phyloP scores from a whole-genome alignment of 2,329 filamentous ascomycete genomes.

The Cercospora janseana region DNA sequence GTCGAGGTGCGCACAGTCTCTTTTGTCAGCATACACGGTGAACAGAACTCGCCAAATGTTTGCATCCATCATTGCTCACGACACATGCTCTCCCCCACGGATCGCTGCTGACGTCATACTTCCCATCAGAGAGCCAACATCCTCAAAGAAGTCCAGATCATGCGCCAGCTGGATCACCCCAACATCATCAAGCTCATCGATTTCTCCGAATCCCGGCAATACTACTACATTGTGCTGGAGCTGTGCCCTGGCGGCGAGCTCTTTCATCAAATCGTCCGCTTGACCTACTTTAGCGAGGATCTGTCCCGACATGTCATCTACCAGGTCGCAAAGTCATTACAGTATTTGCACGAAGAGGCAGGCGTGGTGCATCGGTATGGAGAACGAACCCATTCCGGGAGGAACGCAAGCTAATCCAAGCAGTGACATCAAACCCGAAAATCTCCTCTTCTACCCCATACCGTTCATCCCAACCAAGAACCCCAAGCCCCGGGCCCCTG shows the following conservation, averaged over 20 bases:
- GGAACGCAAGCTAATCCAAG: slow-evolving; percentile 37
- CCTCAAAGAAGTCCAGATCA: slow-evolving; percentile 97
- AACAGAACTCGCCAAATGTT: slow-evolving; percentile 11
- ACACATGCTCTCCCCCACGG: not conserved
- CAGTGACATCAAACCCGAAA: slow-evolving; percentile 98
- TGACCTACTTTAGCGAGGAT: slow-evolving; percentile 98
- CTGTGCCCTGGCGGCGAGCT: slow-evolving; percentile 92
- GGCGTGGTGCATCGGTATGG: slow-evolving; percentile 94
- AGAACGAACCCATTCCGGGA: not conserved
- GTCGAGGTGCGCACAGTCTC: slow-evolving; percentile 77
- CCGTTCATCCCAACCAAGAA: slow-evolving; percentile 76
- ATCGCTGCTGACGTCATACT: slow-evolving; percentile 44
- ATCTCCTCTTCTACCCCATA: slow-evolving; percentile 86
- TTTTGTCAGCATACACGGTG: slow-evolving; percentile 11
- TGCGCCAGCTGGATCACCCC: slow-evolving; percentile 93
- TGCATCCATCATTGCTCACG: slow-evolving; percentile 3
- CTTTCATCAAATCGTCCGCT: slow-evolving; percentile 95
- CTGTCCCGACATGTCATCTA: slow-evolving; percentile 90
- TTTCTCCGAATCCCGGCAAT: slow-evolving; percentile 89
- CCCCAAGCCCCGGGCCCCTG: slow-evolving; percentile 76
- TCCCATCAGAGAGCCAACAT: slow-evolving; percentile 82
- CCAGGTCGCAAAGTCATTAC: slow-evolving; percentile 90
- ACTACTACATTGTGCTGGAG: slow-evolving; percentile 97
- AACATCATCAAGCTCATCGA: slow-evolving; percentile 94
- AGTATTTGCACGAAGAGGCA: slow-evolving; percentile 90